Evolutionary conservation across 139 green algal species (phyloP), one percentile per base, ranked within the genome.

Genomic region (Protoeuglena noctilucae): DNA sequence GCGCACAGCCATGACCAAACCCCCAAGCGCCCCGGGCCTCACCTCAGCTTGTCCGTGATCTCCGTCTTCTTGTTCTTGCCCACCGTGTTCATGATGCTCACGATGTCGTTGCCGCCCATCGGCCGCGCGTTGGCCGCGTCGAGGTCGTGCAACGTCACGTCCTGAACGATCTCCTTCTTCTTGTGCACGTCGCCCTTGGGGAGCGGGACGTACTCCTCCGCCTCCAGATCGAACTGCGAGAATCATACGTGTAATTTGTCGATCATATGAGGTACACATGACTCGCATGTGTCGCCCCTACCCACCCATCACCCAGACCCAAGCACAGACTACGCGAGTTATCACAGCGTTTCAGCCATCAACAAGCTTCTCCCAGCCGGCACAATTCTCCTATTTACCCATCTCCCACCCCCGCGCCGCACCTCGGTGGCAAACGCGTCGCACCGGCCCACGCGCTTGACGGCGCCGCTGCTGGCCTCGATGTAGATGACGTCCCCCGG

Each of bases 111-210:
- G 3, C 88, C 89, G 4, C 83, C 88, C 65, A 84, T 73, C 27
- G 91, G 91, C 60, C 70, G 65, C 0, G 91, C 91, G 68, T 99
- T 99, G 49, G 91, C 91, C 1, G 71, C 45, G 59, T 99, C 91
- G 54, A 99, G 68, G 66, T 99, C 91, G 65, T 99, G 91, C 61
- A 99, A 75, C 22, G 91, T 96, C 25, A 99, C 91, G 53, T 99
- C 91, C 69, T 98, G 89, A 43, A 98, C 91, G 48, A 99, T 79
- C 72, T 98, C 91, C 70, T 95, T 96, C 53, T 83, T 84, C 74
- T 99, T 99, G 78, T 99, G 91, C 53, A 99, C 91, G 50, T 99
- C 91, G 16, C 91, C 91, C 79, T 98, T 98, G 26, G 92, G 92
- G 66, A 99, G 68, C 1, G 92, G 91, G n/a, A 98, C 92, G 61